Base-by-base conservation (phyloP, 148 eudicot genomes). In the Rhododendron henanense region DNA sequence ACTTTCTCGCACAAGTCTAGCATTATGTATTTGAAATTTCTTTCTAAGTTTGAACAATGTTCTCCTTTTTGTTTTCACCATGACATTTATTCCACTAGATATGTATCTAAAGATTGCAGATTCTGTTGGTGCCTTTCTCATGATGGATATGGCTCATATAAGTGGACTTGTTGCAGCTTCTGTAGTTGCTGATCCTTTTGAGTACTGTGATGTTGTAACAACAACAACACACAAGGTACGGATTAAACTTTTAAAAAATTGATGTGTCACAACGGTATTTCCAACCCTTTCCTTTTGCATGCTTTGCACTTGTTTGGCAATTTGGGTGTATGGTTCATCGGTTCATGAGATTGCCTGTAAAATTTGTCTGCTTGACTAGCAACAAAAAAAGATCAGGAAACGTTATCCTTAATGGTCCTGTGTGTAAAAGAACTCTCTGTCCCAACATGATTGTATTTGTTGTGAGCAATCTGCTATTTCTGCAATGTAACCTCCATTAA, bases 141-240 rank as follows among this genome's bases (percentile, higher is more conserved):
- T 96, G 98, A 93, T 92, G 94, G 99, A 96, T 85, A 96, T 96
- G 99, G 99, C 99, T 78, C 99, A 96, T 86, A 96, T 95, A 81
- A 96, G 98, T 90, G 99, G 99, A 37, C 99, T 96, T 87, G 97
- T 96, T 85, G 93, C 99, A 91, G 99, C 98, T 82, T 93, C 96
- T 84, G 98, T 96, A 69, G 93, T 94, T 88, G 94, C 89, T 85
- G 88, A 94, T 87, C 99, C 99, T 41, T 96, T 96, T 89, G 94
- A 96, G 88, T 93, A 92, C 84, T 94, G 95, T 91, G 99, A 96
- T 90, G 87, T 96, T 83, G 98, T 96, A 45, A 96, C 99, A 11
- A 96, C 99, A 5, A 96, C 99, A 51, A 96, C 99, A 53, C 99
- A 96, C 92, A 96, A 96, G 99, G 96, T 94, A 86, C 79, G n/a